phyloP scores from a whole-genome alignment of 2,329 filamentous ascomycete species.

The Helotiales sp. region DNA sequence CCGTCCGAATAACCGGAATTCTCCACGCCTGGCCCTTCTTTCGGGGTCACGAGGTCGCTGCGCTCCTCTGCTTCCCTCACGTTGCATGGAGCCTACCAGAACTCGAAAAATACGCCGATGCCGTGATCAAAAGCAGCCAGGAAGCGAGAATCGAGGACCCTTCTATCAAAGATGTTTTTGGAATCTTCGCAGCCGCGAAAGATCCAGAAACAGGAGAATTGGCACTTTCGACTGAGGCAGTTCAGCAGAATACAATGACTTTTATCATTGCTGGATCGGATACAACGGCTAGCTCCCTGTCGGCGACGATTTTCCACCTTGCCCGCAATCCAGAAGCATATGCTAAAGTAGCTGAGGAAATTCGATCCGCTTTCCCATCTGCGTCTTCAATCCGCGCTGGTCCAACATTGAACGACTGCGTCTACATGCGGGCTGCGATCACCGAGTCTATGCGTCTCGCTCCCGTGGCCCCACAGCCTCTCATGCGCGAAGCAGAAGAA shows the following conservation, averaged over 20 bases:
- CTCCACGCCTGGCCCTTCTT: conserved; percentile 59
- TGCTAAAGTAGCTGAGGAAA: conserved; percentile 40
- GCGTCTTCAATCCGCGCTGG: conserved; percentile 41
- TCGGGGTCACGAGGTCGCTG: conserved; percentile 66
- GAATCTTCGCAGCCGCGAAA: conserved; percentile 71
- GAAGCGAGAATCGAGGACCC: conserved; percentile 49
- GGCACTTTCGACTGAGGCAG: conserved; percentile 37
- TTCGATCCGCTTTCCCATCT: conserved; percentile 44
- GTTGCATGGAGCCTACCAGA: conserved; percentile 4
- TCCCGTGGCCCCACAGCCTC: conserved; percentile 47
- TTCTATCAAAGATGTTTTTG: conserved; percentile 74
- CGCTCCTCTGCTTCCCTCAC: conserved; percentile 58
- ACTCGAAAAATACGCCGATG: conserved; percentile 2
- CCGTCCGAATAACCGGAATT: conserved; percentile 12
- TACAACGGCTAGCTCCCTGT: conserved; percentile 43
- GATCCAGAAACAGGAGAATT: conserved; percentile 68
- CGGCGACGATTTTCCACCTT: conserved; percentile 46
- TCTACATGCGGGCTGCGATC: conserved; percentile 52
- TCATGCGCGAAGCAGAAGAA: conserved; percentile 43
- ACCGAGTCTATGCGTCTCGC: conserved; percentile 54
- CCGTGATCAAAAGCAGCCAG: conserved; percentile 9
- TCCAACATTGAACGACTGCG: conserved; percentile 43
- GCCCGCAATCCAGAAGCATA: conserved; percentile 39
- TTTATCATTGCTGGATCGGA: conserved; percentile 36
- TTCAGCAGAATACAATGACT: conserved; percentile 18